phyloP scores from a whole-genome alignment of 768 basidiomycete species.

The Mycena rosella region DNA sequence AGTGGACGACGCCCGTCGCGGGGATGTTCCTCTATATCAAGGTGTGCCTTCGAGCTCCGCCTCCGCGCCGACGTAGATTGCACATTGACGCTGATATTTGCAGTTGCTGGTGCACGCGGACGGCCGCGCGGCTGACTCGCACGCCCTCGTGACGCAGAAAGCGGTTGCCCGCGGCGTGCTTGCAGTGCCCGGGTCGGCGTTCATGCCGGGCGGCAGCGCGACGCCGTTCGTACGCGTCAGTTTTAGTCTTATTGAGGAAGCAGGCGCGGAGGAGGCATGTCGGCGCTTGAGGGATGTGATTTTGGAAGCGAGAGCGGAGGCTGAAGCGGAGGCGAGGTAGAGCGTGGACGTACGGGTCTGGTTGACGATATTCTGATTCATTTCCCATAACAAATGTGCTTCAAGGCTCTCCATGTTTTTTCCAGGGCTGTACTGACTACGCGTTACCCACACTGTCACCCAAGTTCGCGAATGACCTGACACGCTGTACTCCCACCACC shows the following conservation, averaged over 20 bases:
- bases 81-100: not conserved
- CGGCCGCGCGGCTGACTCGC: not conserved
- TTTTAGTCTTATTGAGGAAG: conserved; percentile 34
- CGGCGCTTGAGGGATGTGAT: conserved; percentile 30
- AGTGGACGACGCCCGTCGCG: conserved; percentile 66
- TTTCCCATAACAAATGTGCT: no score
- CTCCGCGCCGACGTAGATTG: not conserved
- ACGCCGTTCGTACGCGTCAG: conserved; percentile 34
- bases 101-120: conserved; percentile 20
- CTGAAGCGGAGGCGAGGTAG: not conserved
- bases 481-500: no score
- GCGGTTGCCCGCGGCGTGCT: conserved; percentile 33
- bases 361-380: no score
- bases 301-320: conserved; percentile 30
- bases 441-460: no score
- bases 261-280: conserved; percentile 32
- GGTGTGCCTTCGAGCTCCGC: conserved; percentile 25
- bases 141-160: not conserved
- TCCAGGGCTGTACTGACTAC: no score
- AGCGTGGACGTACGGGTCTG: no score
- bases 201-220: conserved; percentile 32
- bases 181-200: conserved; percentile 33
- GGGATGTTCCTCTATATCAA: conserved; percentile 82
- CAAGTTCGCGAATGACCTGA: no score
- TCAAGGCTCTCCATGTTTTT: no score